Evolutionary conservation across 2,329 filamentous ascomycete genomes (phyloP), one percentile per base, ranked within the genome.

Genomic region (Pseudogymnoascus verrucosus): DNA sequence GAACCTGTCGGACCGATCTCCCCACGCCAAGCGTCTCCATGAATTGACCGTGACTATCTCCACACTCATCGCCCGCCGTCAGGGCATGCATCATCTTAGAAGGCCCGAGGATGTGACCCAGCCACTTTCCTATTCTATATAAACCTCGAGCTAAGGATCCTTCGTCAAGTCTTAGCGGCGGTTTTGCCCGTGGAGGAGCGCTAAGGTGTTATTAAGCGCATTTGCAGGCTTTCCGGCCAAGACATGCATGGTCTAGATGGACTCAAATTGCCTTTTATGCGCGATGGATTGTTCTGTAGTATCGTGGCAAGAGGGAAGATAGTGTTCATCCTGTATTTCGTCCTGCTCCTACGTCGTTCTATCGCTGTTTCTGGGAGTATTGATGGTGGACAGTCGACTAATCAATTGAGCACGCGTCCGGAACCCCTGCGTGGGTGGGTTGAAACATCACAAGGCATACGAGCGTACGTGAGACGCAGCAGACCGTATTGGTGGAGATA

Each of bases 81-180:
- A 54, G 26, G n/a, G 47, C 8, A 31, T 54, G 11, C 47, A 16
- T 54, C 47, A 31, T 54, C 47, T 54, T 31, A 54, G n/a, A 54
- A 54, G 47, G 47, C 47, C 47, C 47, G 47, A 54, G 26, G 47
- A 10, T 31, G 14, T 8, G 21, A 54, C 47, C 23, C 14, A 31
- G 26, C n/a, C 47, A 54, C 47, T 54, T 54, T 54, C 47, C 47
- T 31, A 54, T 54, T 54, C 26, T 54, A 54, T 54, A 54, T 54
- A 54, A 54, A 54, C 47, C 26, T 54, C 47, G 47, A 26, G 23
- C 44, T 51, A 51, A 14, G 12, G 23, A 51, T 28, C 44, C 44
- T 51, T 51, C 44, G 12, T 51, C 14, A 28, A 5, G 12, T 54
- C 23, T 31, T 54, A 54, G 47, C 47, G 47, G 47, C 47, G 47